phyloP scores from a whole-genome alignment of 768 basidiomycete species.

The Kwoniella heveanensis region DNA sequence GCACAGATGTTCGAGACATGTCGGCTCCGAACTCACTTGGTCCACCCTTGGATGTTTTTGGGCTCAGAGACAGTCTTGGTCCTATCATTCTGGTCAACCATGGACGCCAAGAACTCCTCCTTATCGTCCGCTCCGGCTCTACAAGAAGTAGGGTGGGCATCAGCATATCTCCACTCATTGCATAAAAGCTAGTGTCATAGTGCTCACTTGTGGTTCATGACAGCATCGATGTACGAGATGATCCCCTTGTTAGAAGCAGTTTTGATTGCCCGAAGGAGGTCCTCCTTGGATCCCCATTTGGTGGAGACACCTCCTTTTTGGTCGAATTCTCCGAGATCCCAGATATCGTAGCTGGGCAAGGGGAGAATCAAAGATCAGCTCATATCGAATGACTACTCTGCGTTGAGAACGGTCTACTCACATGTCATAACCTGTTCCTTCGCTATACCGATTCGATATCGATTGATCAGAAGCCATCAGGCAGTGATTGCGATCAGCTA shows the following conservation, averaged over 20 bases:
- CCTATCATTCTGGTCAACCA: constrained; percentile 71
- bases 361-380: neutral
- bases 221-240: constrained; percentile 79
- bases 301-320: constrained; percentile 60
- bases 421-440: constrained; percentile 57
- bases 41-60: constrained; percentile 69
- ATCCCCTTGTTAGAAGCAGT: constrained; percentile 70
- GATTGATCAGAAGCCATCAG: too few species aligned
- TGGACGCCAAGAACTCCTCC: constrained; percentile 71
- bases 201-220: constrained; percentile 72
- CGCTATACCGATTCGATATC: constrained; percentile 26
- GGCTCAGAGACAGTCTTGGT: constrained; percentile 64
- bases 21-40: constrained; percentile 55
- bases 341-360: constrained; percentile 46
- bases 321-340: constrained; percentile 58
- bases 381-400: too few species aligned
- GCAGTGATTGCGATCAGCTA: too few species aligned
- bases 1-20: too few species aligned
- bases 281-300: constrained; percentile 84
- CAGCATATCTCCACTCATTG: neutral
- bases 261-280: constrained; percentile 70
- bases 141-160: constrained; percentile 42
- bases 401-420: constrained; percentile 32
- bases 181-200: neutral
- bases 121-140: constrained; percentile 76